Evolutionary conservation across 2,329 filamentous ascomycete species (phyloP).

Genomic region (Geosmithia morbida): DNA sequence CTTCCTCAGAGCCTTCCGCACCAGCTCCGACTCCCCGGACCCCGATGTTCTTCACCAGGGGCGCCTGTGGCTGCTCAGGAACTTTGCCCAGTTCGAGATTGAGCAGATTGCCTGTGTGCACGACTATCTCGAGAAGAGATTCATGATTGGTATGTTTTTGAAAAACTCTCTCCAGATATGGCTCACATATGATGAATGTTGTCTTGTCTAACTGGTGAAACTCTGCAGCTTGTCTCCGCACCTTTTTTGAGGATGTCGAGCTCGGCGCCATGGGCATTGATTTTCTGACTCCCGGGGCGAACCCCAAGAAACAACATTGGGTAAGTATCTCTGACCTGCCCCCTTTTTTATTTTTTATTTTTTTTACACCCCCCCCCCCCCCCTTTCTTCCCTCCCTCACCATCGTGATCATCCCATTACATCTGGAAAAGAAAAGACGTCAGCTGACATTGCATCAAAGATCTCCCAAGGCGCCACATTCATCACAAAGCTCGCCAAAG

Average conservation of each 20-base stretch:
- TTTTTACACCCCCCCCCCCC: too few species aligned
- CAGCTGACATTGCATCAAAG: background rate
- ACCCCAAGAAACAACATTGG: background rate
- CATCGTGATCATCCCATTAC: too few species aligned
- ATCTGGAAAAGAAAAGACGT: background rate
- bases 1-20: background rate
- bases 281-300: background rate
- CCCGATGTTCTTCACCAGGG: background rate
- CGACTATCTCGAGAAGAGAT: background rate
- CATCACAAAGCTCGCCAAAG: background rate
- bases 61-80: background rate
- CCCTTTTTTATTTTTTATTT: background rate
- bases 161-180: too few species aligned
- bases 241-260: background rate
- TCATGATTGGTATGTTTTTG: background rate
- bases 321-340: background rate
- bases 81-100: constrained; percentile 1
- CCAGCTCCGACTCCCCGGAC: background rate
- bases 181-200: too few species aligned
- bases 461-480: background rate
- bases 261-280: background rate
- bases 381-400: too few species aligned
- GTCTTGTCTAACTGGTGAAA: too few species aligned
- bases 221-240: background rate
- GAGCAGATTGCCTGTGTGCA: constrained; percentile 1